Evolutionary conservation across 306 rosid species (phyloP), one percentile per base, ranked within the genome.

Genomic region (Begonia loranthoides): DNA sequence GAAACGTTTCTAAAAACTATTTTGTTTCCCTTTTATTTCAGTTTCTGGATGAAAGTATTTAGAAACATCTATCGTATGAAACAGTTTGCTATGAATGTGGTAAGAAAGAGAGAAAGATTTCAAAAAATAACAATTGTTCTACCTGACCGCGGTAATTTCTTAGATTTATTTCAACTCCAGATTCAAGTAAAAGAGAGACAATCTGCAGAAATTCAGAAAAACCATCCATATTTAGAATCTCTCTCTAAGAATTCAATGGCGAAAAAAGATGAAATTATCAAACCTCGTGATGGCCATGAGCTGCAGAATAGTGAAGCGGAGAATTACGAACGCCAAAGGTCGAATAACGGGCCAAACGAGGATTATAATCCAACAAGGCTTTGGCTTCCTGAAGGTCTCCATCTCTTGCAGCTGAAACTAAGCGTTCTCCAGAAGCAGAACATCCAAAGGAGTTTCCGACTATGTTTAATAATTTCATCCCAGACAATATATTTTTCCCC

Each of bases 261-360:
- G 9, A 28, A 28, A 22, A 28, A 28, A 4, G 36, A 28, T 28
- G 36, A 28, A 28, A 28, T 28, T 8, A 8, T 28, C 36, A 28
- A 76, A 92, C 99, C 96, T 92, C 99, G 52, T 86, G 88, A 67
- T 92, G 99, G 66, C 99, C 99, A 66, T 92, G 99, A 78, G 99
- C 95, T 59, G 99, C 87, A 56, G 99, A 92, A 60, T 86, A 92
- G 71, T 92, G 99, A 50, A 92, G 80, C 0, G 99, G 99, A 17
- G 99, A 92, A 76, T 86, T 92, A 6, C 99, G 84, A 55, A 86
- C 99, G 12, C 99, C 96, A 4, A 92, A 92, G 45, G 99, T 92
- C 0, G 96, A 86, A 70, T 82, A 92, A 77, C 93, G 78, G 13
- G 84, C 99, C 28, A 92, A 78, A 57, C 99, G 94, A 12, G 96